Percentiles rank a stretch among this genome's conserved stretches.
These are phyloP conservation scores for Aspergillus sclerotiicarbonarius DNA, from an alignment of 495 filamentous ascomycete genomes.

Conservation along the genomic window DNA sequence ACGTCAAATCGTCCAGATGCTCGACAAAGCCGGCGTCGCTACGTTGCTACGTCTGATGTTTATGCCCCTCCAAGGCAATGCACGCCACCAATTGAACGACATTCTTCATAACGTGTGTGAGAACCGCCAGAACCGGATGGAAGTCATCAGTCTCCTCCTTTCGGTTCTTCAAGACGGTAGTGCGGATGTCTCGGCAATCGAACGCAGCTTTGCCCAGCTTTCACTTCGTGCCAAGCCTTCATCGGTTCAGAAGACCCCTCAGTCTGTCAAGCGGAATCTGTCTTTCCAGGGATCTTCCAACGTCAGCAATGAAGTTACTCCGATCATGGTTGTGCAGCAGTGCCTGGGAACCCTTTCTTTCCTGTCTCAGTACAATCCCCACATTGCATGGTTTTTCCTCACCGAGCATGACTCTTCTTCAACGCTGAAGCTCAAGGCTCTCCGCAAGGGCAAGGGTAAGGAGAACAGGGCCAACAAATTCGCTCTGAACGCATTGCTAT, in stretches of 20 bases:
- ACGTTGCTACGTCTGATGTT: conserved; percentile 97
- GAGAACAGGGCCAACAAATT: conserved; percentile 79
- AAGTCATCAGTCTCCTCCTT: conserved; percentile 90
- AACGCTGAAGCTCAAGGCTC: conserved; percentile 69
- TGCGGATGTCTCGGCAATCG: conserved; percentile 86
- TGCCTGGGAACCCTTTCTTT: conserved; percentile 80
- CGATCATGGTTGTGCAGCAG: conserved; percentile 92
- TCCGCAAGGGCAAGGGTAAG: conserved; percentile 85
- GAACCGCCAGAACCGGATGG: conserved; percentile 89
- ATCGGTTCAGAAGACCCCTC: conserved; percentile 72
- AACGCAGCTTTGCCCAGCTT: conserved; percentile 90
- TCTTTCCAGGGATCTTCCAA: conserved; percentile 55
- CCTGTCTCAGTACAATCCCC: conserved; percentile 75
- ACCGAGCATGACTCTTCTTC: conserved; percentile 84
- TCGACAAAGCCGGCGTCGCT: conserved; percentile 93
- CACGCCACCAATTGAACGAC: conserved; percentile 74
- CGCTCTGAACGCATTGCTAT: conserved; percentile 85
- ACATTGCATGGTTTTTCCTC: conserved; percentile 89
- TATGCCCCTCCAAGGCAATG: conserved; percentile 80
- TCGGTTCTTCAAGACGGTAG: conserved; percentile 97
- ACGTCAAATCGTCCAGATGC: conserved; percentile 85
- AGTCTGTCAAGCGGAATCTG: conserved; percentile 66
- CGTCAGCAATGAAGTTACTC: conserved; percentile 75
- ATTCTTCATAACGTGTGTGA: conserved; percentile 87
- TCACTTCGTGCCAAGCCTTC: conserved; percentile 87